Evolutionary conservation across 1,284 basidiomycete species (phyloP), one percentile per base, ranked within the genome.

Genomic region (Papiliotrema flavescens): DNA sequence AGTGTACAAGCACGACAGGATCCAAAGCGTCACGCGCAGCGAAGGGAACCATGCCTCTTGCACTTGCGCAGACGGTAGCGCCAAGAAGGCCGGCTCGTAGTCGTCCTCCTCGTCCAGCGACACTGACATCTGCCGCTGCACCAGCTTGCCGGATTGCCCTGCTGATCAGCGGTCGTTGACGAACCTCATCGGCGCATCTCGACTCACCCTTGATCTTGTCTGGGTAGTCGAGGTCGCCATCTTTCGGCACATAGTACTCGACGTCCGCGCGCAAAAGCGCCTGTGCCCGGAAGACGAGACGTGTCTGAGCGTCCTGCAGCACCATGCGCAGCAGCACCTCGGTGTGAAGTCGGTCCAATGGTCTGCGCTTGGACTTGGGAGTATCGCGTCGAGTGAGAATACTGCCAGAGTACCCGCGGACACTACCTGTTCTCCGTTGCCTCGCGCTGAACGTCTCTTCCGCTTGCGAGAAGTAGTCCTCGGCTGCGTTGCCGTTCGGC

Each of bases 211-310:
- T 49, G 8, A 75, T 80, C 62, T 86, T 88, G 52, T 85, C 85
- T 17, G 92, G 91, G 76, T 92, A 96, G 17, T 85, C 84, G 37
- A 96, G 74, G 71, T 95, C 93, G 6, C 81, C 76, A 1, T 69
- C 66, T 61, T 84, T 87, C 0, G 90, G 85, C 0, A 81, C 80
- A 74, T 88, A 95, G 68, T 89, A 85, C 64, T 87, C 79, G 41
- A 96, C 90, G 48, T 96, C 92, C 28, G 83, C 82, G 67, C 93
- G 88, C 44, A 96, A 85, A 47, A 95, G 82, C 1, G 89, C 83
- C 74, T 96, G 92, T 8, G 92, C 92, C 68, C 94, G 88, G 81
- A 96, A 96, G 63, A 96, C 90, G 49, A 96, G 75, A 50, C 91
- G 79, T 6, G 93, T 96, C 78, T 96, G 93, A 1, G 91, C 90